A percentile compares a stretch with the other conserved stretches of the same genome.
phyloP scores from a whole-genome alignment of 1,139 yeast genomes.

The Magnusiomyces clavatus region DNA sequence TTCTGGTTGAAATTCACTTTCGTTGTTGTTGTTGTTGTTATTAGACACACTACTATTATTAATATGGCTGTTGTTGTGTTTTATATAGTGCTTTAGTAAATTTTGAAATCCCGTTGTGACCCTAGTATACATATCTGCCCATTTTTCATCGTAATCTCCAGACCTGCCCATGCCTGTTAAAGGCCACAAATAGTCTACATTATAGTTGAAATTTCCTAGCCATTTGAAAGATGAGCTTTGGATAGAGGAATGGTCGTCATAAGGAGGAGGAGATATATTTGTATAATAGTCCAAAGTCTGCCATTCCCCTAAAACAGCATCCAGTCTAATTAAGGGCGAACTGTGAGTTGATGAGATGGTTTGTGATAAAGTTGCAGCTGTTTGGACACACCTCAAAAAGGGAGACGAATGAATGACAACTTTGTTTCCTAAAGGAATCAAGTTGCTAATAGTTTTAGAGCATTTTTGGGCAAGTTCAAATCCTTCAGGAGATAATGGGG shows the following conservation, averaged over 20 bases:
- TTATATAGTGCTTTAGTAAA: conserved; percentile 22
- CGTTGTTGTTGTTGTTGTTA: neutral
- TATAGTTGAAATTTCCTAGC: conserved; percentile 11
- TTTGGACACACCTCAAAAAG: conserved; percentile 34
- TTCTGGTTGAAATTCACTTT: neutral
- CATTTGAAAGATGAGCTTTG: conserved; percentile 24
- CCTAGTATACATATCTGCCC: conserved; percentile 33
- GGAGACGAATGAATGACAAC: conserved; percentile 33
- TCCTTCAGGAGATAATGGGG: conserved; percentile 31
- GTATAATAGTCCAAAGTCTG: conserved; percentile 34
- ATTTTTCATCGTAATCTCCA: conserved; percentile 35
- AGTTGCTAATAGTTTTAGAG: conserved; percentile 11
- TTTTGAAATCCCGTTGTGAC: conserved; percentile 26
- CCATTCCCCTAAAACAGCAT: conserved; percentile 36
- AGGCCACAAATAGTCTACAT: conserved; percentile 26
- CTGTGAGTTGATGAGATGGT: conserved; percentile 2
- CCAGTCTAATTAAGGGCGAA: conserved; percentile 22
- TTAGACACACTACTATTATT: neutral
- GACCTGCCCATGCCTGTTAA: conserved; percentile 27
- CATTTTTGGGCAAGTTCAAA: conserved; percentile 23
- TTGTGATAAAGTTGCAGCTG: conserved; percentile 25
- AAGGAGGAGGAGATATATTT: conserved; percentile 32
- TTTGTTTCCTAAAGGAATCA: conserved; percentile 6
- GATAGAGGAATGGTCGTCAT: conserved; percentile 28
- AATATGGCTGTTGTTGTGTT: neutral